Percentiles rank a stretch among this genome's conserved stretches.
These are phyloP conservation scores for Hymenoscyphus repandus DNA, from an alignment of 2,329 filamentous ascomycete genomes.

Conservation along the genomic window DNA sequence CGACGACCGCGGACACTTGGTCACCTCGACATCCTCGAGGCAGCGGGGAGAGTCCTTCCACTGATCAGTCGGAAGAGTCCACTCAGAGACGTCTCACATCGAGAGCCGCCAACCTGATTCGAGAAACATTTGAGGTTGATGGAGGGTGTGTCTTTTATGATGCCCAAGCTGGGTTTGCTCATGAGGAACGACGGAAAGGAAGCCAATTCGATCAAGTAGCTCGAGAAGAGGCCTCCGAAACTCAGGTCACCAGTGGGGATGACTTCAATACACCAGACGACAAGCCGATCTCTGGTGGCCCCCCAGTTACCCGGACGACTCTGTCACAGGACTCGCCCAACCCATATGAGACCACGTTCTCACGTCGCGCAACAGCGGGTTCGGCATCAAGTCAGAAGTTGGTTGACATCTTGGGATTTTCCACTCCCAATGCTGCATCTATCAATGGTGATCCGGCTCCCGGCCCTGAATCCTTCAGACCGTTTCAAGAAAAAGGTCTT, in stretches of 20 bases:
- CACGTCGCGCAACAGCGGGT: slow-evolving; percentile 15
- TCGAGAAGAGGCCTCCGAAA: slow-evolving; percentile 14
- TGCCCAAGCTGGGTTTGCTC: slow-evolving; percentile 27
- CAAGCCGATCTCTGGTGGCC: background rate
- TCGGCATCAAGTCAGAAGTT: slow-evolving; percentile 15
- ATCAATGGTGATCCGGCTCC: slow-evolving; percentile 27
- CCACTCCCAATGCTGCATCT: slow-evolving; percentile 26
- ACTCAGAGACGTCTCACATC: slow-evolving; percentile 27
- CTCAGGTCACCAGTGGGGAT: slow-evolving; percentile 14
- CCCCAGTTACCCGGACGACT: background rate
- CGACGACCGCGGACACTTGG: slow-evolving; percentile 8
- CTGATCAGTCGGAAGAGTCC: slow-evolving; percentile 23
- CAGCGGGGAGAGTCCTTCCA: slow-evolving; percentile 9
- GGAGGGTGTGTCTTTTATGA: slow-evolving; percentile 31
- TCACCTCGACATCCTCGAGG: slow-evolving; percentile 16
- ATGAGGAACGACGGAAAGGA: slow-evolving; percentile 9
- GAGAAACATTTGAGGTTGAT: slow-evolving; percentile 31
- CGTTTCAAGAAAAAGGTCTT: slow-evolving; percentile 27
- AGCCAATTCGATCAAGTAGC: background rate
- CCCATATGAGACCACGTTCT: slow-evolving; percentile 11
- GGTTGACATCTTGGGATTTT: slow-evolving; percentile 29
- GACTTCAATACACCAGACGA: slow-evolving; percentile 10
- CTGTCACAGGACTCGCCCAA: background rate
- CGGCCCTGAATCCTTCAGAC: slow-evolving; percentile 22
- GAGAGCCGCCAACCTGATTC: slow-evolving; percentile 30